Evolutionary conservation across 1,284 basidiomycete genomes (phyloP).

Genomic region (Ustilago nuda): DNA sequence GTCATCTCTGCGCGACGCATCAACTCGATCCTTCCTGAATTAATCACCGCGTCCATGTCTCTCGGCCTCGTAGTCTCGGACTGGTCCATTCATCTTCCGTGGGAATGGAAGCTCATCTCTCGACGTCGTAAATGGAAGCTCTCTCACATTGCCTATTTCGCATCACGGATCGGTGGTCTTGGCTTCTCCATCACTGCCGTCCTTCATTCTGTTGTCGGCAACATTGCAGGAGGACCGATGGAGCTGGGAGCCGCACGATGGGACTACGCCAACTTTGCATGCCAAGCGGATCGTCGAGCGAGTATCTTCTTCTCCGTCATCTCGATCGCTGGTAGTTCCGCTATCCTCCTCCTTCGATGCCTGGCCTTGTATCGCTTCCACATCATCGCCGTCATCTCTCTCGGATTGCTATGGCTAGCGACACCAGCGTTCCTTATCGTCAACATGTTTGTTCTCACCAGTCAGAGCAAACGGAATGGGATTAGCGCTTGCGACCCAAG

Average conservation of each 20-base stretch:
- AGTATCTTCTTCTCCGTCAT: slow-evolving; percentile 43
- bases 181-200: slow-evolving; percentile 35
- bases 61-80: slow-evolving; percentile 48
- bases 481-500: slow-evolving; percentile 45
- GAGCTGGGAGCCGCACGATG: slow-evolving; percentile 33
- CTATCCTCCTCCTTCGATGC: slow-evolving; percentile 46
- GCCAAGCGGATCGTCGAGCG: slow-evolving; percentile 36
- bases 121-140: slow-evolving; percentile 49
- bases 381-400: slow-evolving; percentile 29
- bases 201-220: slow-evolving; percentile 41
- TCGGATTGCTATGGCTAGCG: slow-evolving; percentile 44
- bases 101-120: slow-evolving; percentile 47
- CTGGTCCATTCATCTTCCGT: slow-evolving; percentile 49
- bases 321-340: slow-evolving; percentile 48
- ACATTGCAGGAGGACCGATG: slow-evolving; percentile 33
- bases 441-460: slow-evolving; percentile 37
- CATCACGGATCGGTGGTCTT: slow-evolving; percentile 46
- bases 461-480: slow-evolving; percentile 43
- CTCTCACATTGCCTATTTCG: slow-evolving; percentile 54
- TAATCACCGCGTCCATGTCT: slow-evolving; percentile 47
- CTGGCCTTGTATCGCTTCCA: slow-evolving; percentile 50
- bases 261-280: slow-evolving; percentile 49
- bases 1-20: slow-evolving; percentile 41
- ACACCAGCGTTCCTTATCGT: slow-evolving; percentile 45
- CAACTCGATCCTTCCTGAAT: slow-evolving; percentile 38